A percentile compares a stretch with the other conserved stretches of the same genome.
Evolutionary conservation across 768 basidiomycete species (phyloP).

Genomic region (Termitomyces sp.): DNA sequence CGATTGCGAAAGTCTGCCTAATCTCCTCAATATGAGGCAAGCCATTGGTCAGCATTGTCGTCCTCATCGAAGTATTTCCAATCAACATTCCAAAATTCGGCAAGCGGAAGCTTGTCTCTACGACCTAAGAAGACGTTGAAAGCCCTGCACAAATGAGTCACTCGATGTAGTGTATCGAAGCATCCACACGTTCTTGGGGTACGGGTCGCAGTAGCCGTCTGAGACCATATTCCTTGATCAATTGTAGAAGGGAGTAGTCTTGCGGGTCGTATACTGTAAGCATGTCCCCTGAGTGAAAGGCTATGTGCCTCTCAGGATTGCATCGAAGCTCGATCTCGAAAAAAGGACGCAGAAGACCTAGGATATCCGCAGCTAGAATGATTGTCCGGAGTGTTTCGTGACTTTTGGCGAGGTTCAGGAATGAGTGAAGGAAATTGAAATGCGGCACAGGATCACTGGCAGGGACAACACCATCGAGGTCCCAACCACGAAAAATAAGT

Average conservation of each 20-base stretch:
- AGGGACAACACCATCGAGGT: not conserved
- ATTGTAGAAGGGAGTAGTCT: constrained; percentile 2
- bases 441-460: not conserved
- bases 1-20: no score
- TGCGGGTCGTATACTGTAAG: constrained; percentile 2
- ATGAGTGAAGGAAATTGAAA: not conserved
- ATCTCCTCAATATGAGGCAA: no score
- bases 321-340: constrained; percentile 5
- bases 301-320: not conserved
- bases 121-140: no score
- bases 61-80: no score
- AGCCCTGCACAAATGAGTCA: no score
- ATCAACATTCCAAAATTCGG: no score
- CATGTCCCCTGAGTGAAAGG: not conserved
- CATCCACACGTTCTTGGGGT: no score
- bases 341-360: constrained; percentile 8
- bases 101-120: no score
- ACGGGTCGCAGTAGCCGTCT: no score
- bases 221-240: not conserved
- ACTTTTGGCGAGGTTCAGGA: not conserved
- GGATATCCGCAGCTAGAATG: constrained; percentile 4
- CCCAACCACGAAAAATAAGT: not conserved
- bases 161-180: no score
- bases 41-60: no score
- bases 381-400: not conserved